These are phyloP conservation scores for Hura crepitans DNA, from an alignment of 441 rosid genomes.

Conservation along the genomic window DNA sequence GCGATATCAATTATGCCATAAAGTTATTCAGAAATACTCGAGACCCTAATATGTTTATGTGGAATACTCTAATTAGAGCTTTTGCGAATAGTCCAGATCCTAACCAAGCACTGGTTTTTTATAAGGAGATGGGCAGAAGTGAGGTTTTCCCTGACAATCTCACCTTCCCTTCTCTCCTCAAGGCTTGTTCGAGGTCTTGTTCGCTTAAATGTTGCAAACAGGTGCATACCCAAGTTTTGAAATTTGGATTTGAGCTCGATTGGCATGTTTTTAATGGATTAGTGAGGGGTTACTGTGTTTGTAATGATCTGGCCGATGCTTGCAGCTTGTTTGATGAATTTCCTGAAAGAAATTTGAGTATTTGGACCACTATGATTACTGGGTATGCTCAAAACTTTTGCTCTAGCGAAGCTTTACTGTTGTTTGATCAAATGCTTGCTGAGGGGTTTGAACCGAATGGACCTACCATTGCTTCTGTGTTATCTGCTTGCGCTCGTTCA, in stretches of 20 bases:
- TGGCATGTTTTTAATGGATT: slow-evolving; percentile 7
- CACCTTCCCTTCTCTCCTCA: slow-evolving; percentile 11
- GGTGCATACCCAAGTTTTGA: slow-evolving; percentile 14
- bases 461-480: slow-evolving; percentile 9
- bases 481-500: slow-evolving; percentile 11
- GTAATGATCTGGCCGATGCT: background rate
- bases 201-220: slow-evolving; percentile 1
- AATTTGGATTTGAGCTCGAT: slow-evolving; percentile 3
- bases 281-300: background rate
- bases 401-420: slow-evolving; percentile 5
- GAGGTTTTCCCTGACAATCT: background rate
- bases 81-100: background rate
- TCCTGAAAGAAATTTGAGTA: slow-evolving; percentile 1
- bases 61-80: slow-evolving; percentile 18
- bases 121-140: background rate
- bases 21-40: background rate
- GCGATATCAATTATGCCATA: slow-evolving; percentile 4
- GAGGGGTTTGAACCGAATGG: slow-evolving; percentile 15
- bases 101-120: background rate
- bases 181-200: slow-evolving; percentile 5
- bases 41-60: slow-evolving; percentile 10
- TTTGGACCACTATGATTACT: slow-evolving; percentile 16
- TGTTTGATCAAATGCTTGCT: slow-evolving; percentile 10
- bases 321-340: slow-evolving; percentile 3
- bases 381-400: slow-evolving; percentile 15